A percentile compares a stretch with the other conserved stretches of the same genome.
Evolutionary conservation across 2,329 filamentous ascomycete genomes (phyloP).

Genomic region (Fusarium neocosmosporiellum): DNA sequence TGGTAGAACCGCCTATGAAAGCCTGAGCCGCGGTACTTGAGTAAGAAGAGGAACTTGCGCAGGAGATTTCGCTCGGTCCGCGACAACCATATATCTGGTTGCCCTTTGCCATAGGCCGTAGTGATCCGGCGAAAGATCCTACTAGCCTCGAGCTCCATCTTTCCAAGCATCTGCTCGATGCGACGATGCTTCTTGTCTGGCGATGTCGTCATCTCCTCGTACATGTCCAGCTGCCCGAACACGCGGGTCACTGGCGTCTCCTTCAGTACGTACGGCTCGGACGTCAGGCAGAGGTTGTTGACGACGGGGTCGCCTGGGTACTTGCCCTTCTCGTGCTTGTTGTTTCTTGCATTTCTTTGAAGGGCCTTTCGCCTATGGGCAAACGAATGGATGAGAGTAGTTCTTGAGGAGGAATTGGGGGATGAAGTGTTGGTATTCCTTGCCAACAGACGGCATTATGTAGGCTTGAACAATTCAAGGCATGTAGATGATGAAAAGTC

Average conservation of each 20-base stretch:
- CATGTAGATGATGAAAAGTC: not conserved
- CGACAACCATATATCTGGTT: slow-evolving; percentile 41
- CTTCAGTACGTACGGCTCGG: slow-evolving; percentile 20
- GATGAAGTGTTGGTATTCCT: not conserved
- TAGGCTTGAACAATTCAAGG: not conserved
- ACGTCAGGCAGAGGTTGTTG: slow-evolving; percentile 37
- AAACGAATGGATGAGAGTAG: not conserved
- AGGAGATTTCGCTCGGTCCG: slow-evolving; percentile 50
- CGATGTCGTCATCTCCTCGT: slow-evolving; percentile 32
- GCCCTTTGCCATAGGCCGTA: not conserved
- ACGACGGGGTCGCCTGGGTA: slow-evolving; percentile 40
- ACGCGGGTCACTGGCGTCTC: slow-evolving; percentile 37
- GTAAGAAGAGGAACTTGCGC: slow-evolving; percentile 59
- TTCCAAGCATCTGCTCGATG: slow-evolving; percentile 41
- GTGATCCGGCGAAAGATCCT: slow-evolving; percentile 45
- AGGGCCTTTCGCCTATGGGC: not conserved
- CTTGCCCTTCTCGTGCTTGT: not conserved
- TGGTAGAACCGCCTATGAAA: slow-evolving; percentile 52
- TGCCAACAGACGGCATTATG: not conserved
- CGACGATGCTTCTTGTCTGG: slow-evolving; percentile 22
- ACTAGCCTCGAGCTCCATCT: slow-evolving; percentile 36
- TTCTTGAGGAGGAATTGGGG: not conserved
- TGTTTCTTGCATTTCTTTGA: not conserved
- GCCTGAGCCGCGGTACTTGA: slow-evolving; percentile 54
- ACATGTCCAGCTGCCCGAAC: slow-evolving; percentile 43